phyloP scores from a whole-genome alignment of 2,329 filamentous ascomycete genomes.

The Claviceps capensis region DNA sequence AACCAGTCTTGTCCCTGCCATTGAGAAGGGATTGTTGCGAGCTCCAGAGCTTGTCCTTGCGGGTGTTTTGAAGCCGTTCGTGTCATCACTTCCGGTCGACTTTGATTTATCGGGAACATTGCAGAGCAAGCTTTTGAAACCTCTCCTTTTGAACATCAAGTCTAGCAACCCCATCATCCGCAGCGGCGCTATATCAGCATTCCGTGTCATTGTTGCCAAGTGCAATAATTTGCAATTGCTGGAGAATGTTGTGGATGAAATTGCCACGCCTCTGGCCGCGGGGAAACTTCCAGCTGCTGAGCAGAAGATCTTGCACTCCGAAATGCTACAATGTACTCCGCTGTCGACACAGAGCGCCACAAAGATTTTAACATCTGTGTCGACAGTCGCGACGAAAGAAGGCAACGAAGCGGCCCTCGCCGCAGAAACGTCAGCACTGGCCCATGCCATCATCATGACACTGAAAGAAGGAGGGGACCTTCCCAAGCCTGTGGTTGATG shows the following conservation, averaged over 20 bases:
- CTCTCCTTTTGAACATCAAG: slow-evolving; percentile 78
- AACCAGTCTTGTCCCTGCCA: slow-evolving; percentile 60
- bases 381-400: slow-evolving; percentile 63
- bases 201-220: slow-evolving; percentile 52
- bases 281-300: slow-evolving; percentile 77
- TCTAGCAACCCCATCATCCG: slow-evolving; percentile 74
- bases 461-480: slow-evolving; percentile 47
- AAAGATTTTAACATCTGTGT: slow-evolving; percentile 53
- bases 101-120: slow-evolving; percentile 71
- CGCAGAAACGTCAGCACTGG: slow-evolving; percentile 60
- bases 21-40: slow-evolving; percentile 81
- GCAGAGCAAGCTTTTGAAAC: slow-evolving; percentile 62
- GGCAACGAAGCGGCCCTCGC: slow-evolving; percentile 73
- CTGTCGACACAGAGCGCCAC: slow-evolving; percentile 47
- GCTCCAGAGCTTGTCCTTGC: slow-evolving; percentile 81
- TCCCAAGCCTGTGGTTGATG: slow-evolving; percentile 53
- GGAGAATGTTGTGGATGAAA: slow-evolving; percentile 60
- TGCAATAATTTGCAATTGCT: slow-evolving; percentile 45
- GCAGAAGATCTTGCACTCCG: slow-evolving; percentile 68
- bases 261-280: slow-evolving; percentile 64
- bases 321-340: slow-evolving; percentile 58
- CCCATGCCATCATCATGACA: slow-evolving; percentile 48
- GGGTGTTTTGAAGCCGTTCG: slow-evolving; percentile 61
- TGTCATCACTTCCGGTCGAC: slow-evolving; percentile 51
- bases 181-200: slow-evolving; percentile 60